phyloP scores from a whole-genome alignment of 164 flowering plant genomes.

The Buxus sempervirens region DNA sequence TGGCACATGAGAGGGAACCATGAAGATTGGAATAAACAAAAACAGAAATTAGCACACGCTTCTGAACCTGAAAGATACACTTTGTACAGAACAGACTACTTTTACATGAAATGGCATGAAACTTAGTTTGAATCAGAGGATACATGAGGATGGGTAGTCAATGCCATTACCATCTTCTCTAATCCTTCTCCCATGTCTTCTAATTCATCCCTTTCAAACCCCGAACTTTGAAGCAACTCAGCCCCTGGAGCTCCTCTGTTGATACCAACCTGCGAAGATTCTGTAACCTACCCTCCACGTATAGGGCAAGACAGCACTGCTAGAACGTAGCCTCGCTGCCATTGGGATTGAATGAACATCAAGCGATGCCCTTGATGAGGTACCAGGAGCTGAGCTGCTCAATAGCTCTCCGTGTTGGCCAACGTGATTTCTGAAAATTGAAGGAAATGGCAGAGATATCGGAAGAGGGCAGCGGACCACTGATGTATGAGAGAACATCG shows the following conservation, averaged over 20 bases:
- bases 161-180: slow-evolving; percentile 50
- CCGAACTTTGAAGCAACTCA: slow-evolving; percentile 65
- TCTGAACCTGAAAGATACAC: too few relatives aligned
- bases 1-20: too few relatives aligned
- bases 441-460: slow-evolving; percentile 82
- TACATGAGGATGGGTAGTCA: slow-evolving; percentile 39
- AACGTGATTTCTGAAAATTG: slow-evolving; percentile 55
- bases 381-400: slow-evolving; percentile 31
- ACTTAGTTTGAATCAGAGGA: slow-evolving; percentile 79
- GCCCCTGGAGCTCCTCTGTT: slow-evolving; percentile 59
- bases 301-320: slow-evolving; percentile 65
- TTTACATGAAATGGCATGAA: too few relatives aligned
- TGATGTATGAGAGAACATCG: slow-evolving; percentile 72
- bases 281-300: slow-evolving; percentile 47
- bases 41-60: too few relatives aligned
- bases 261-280: slow-evolving; percentile 61
- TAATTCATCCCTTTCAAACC: slow-evolving; percentile 71
- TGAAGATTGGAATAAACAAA: too few relatives aligned
- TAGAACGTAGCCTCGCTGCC: slow-evolving; percentile 86
- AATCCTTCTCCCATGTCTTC: slow-evolving; percentile 71
- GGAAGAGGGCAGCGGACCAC: slow-evolving; percentile 82
- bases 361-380: slow-evolving; percentile 58
- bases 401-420: slow-evolving; percentile 67
- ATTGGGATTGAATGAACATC: slow-evolving; percentile 81
- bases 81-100: too few relatives aligned